Base-by-base conservation (phyloP, 2,329 filamentous ascomycete genomes). In the Tolypocladium pustulatum region DNA sequence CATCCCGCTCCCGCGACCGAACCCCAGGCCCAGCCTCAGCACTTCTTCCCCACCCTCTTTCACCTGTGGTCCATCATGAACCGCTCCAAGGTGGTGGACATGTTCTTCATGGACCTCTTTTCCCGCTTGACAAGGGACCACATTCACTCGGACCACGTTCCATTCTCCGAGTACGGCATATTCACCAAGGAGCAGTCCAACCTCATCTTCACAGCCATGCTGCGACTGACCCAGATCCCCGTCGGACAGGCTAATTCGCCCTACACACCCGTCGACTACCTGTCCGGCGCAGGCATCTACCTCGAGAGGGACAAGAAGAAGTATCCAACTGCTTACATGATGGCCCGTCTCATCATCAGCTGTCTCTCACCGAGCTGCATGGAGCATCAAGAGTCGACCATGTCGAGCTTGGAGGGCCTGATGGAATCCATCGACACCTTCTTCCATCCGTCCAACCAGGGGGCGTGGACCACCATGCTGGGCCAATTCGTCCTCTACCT, bases 381-480 rank as follows among this genome's bases (percentile, higher is more conserved):
- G 55, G 84, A 89, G 49, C 79, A 84, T n/a, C 80, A 87, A 36
- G 87, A 87, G 58, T 97, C 92, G 0, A 84, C 96, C 51, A 75
- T 99, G 66, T 84, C 88, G 38, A 90, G 89, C 63, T 81, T 99
- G 6, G 93, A 99, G 71, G 93, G 90, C 0, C 79, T 99, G 57
- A 89, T 99, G 65, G 89, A 97, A 71, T 94, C 92, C 3, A 88
- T 97, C 54, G 94, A 99, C 72, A 99, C 94, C 0, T 99, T 99
- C 73, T 99, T 97, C 78, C 94, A 99, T 67, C 94, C 94, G 2
- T 99, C 94, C 2, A 99, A 99, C 71, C 90, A 93, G 57, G 94
- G 94, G 17, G 78, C 78, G 17, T 99, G 94, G 94, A 96, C 93
- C 1, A 91, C 86, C 66, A 89, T 93, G 63, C 77, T 99, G 51